phyloP scores from a whole-genome alignment of 768 basidiomycete species.

The Cystofilobasidium capitatum region DNA sequence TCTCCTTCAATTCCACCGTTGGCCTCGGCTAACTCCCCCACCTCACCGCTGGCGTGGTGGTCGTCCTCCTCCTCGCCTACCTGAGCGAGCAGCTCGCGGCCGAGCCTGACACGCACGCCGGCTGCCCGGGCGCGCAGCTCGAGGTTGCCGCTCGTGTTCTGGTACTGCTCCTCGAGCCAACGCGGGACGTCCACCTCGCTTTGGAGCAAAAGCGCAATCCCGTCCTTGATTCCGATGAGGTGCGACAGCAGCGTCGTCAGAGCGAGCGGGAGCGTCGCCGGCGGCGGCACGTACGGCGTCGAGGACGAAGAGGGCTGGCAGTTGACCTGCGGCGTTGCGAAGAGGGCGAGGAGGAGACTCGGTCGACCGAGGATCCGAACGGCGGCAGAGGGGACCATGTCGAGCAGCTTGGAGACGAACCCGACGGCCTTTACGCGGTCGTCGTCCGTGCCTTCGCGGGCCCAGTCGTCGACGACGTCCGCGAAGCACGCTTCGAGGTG shows the following conservation, averaged over 20 bases:
- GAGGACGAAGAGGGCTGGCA: not conserved
- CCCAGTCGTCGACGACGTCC: conserved; percentile 1
- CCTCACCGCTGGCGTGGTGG: too few relatives aligned
- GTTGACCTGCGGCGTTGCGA: not conserved
- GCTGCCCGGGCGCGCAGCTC: not conserved
- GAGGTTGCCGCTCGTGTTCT: not conserved
- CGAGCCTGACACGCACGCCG: not conserved
- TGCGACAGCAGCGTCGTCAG: not conserved
- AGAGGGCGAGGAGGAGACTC: not conserved
- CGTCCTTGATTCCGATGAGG: conserved; percentile 4
- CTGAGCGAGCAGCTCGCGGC: not conserved
- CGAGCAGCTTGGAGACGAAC: not conserved
- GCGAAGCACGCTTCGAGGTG: not conserved
- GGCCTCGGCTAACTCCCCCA: too few relatives aligned
- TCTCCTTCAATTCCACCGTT: too few relatives aligned
- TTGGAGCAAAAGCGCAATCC: not conserved
- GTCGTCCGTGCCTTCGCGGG: not conserved
- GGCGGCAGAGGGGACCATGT: not conserved
- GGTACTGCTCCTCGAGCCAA: conserved; percentile 7
- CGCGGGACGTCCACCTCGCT: conserved; percentile 7
- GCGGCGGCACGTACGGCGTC: not conserved
- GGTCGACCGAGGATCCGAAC: not conserved
- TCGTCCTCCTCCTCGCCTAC: conserved; percentile 1
- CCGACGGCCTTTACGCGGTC: not conserved
- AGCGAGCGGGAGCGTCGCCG: not conserved